Conservation (phyloP, 371 early-diverging fungal species). For the Mucor mucedo region DNA sequence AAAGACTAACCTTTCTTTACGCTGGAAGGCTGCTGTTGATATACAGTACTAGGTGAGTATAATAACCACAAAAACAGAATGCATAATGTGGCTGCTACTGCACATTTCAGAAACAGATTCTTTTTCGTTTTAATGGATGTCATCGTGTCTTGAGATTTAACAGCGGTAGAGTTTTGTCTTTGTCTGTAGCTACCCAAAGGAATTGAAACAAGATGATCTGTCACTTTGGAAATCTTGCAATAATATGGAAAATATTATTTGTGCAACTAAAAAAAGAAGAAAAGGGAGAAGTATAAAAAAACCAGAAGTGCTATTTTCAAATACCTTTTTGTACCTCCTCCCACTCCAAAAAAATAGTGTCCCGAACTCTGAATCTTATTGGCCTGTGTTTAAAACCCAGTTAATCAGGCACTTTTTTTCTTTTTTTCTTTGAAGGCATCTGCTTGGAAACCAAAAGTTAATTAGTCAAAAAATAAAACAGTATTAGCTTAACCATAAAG, state of each 20-base stretch:
- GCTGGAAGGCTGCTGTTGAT: neutral
- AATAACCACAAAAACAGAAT: constrained; percentile 20
- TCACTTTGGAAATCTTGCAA: constrained; percentile 2
- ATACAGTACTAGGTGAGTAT: constrained; percentile 10
- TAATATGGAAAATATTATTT: neutral
- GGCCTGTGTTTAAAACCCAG: too few species aligned
- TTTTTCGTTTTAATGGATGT: constrained; percentile 26
- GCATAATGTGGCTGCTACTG: constrained; percentile 8
- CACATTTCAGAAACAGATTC: constrained; percentile 24
- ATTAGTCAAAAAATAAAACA: too few species aligned
- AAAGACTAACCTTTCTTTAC: neutral
- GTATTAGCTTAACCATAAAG: too few species aligned
- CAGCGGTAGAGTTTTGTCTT: constrained; percentile 6
- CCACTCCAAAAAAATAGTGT: too few species aligned
- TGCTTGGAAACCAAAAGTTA: too few species aligned
- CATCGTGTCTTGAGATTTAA: constrained; percentile 19
- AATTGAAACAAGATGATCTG: constrained; percentile 13
- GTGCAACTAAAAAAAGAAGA: neutral
- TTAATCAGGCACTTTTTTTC: too few species aligned
- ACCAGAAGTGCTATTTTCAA: too few species aligned
- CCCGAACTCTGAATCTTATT: too few species aligned
- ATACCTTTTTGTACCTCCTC: too few species aligned
- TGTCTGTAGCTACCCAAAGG: constrained; percentile 10
- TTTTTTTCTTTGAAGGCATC: too few species aligned
- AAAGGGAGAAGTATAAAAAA: neutral